Evolutionary conservation across 441 rosid genomes (phyloP), one percentile per base, ranked within the genome.

Genomic region (Francoa sonchifolia): DNA sequence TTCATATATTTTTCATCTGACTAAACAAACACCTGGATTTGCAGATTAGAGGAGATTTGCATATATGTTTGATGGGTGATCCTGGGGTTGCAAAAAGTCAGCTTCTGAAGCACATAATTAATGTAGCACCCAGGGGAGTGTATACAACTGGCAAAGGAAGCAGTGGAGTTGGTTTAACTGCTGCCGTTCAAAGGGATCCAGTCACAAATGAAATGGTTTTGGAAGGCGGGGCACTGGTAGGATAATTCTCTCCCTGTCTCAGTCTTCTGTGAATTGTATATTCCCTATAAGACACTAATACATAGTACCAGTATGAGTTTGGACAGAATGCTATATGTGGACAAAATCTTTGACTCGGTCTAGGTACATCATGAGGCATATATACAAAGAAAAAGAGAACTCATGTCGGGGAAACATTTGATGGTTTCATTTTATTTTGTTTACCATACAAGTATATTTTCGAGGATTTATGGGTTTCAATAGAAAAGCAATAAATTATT

Each of bases 1-100:
- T n/a, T n/a, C n/a, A n/a, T n/a, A n/a, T n/a, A n/a, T n/a, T n/a
- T n/a, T n/a, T n/a, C n/a, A n/a, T n/a, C n/a, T n/a, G n/a, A n/a
- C n/a, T n/a, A n/a, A n/a, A n/a, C n/a, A n/a, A n/a, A n/a, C n/a
- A n/a, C n/a, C 18, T 62, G 46, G 41, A 35, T 6, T 57, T 73
- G 59, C 80, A 92, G 99, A 92, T 92, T 39, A 72, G 99, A 55
- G 97, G 99, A 67, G 99, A 92, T 65, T 40, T 92, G 44, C 99
- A 92, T 69, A 65, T 92, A 55, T 92, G 99, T 59, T 55, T 87
- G 78, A 92, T 92, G 99, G 99, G 99, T 50, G 99, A 92, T 74
- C 97, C 97, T 73, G 97, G 99, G 34, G 99, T 92, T 63, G 99
- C 99, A 50, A 92, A 92, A 64, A 84, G 99, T 81, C 99, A 92